Evolutionary conservation across 1,284 basidiomycete genomes (phyloP), one percentile per base, ranked within the genome.

Genomic region (Trichosporon ovoides): DNA sequence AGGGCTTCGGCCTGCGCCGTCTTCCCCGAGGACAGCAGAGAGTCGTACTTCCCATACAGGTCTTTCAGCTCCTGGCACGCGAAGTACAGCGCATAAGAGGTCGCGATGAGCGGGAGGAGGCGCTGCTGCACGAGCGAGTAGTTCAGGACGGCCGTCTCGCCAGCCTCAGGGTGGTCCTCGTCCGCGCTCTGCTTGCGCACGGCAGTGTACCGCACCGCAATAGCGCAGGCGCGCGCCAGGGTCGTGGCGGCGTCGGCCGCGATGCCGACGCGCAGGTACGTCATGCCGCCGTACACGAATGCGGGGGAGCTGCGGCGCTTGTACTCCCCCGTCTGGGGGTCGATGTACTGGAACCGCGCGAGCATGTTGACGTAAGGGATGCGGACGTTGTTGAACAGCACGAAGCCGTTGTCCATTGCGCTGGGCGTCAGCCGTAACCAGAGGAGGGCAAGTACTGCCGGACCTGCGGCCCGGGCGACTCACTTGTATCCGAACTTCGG

Each of bases 71-170:
- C 73, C 40, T 79, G 64, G 18, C 77, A 76, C 2, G 81, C 81
- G 70, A 82, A 82, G n/a, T 80, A 80, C 61, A 82, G 81, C 6
- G 81, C 82, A 53, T 82, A 75, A 2, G 81, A 76, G 70, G 83
- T 82, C 13, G 82, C 80, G 14, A 83, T 73, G 14, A 83, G 73
- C 18, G 82, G 82, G 71, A 83, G 77, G 33, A 83, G 69, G 12
- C 82, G 76, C 24, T 82, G 76, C 69, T 83, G 82, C 67, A 83
- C 82, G 51, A 83, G 82, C 1, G 81, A 80, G 67, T 83, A 83
- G 70, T 83, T 81, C 61, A 83, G 73, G 24, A 83, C 67, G 60
- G 82, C 80, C 2, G 80, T 81, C 68, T 83, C 82, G n/a, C 28
- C 57, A 14, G 35, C 12, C 34, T 66, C 51, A 58, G 72, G 60